Percentiles rank a stretch among this genome's conserved stretches.
Conservation (phyloP, 768 basidiomycete species). For the Suillus placidus region DNA sequence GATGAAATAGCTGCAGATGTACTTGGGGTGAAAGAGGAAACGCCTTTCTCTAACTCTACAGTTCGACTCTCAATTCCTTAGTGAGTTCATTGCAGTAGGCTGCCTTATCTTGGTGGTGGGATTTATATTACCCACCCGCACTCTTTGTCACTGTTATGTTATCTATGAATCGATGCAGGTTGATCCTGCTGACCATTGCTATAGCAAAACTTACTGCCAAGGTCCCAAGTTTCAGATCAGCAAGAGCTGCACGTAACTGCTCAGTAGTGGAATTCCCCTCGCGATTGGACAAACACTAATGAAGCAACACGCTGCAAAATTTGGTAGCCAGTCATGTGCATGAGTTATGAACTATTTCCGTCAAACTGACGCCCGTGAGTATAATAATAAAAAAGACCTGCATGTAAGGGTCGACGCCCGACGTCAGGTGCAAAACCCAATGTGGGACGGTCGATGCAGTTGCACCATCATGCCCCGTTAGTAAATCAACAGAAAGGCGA, state of each 20-base stretch:
- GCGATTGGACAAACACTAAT: background rate
- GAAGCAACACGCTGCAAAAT: background rate
- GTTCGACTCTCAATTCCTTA: background rate
- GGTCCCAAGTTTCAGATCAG: background rate
- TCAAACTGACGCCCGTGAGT: background rate
- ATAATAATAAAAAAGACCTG: background rate
- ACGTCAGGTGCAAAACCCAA: background rate
- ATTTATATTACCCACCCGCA: background rate
- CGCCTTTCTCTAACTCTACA: constrained; percentile 44
- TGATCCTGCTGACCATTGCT: background rate
- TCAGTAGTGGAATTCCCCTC: background rate
- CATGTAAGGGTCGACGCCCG: background rate
- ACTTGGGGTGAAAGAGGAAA: constrained; percentile 61
- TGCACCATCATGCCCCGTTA: background rate
- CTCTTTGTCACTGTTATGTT: background rate
- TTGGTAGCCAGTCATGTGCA: background rate
- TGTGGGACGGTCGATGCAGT: background rate
- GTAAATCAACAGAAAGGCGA: background rate
- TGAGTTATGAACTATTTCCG: background rate
- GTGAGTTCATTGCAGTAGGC: background rate
- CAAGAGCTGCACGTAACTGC: background rate
- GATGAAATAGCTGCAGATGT: constrained; percentile 61
- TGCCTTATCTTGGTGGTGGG: background rate
- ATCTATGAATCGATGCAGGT: background rate
- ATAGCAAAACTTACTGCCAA: background rate